Base-by-base conservation (phyloP, 805 yeast genomes). In the Candida ovalis region DNA sequence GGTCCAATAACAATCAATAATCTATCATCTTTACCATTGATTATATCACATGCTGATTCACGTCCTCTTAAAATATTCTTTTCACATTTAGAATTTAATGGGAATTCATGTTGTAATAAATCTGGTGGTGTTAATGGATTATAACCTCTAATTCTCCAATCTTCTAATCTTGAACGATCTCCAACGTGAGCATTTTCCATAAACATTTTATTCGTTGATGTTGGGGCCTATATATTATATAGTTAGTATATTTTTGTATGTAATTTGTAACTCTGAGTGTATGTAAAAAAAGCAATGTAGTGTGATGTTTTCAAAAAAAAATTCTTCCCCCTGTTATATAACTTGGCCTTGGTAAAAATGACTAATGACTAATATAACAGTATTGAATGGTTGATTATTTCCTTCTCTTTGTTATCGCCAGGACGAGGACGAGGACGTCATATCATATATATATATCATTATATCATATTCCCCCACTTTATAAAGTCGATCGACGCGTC, bases 81-180 rank as follows among this genome's bases (percentile, higher is more conserved):
- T 56, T 79, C 78, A 46, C 86, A 79, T 42, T 70, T 68, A 45
- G 74, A 77, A 32, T 85, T 73, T 42, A 89, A 78, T 38, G 88
- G 92, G 64, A 76, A 76, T 68, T 92, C 96, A 57, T 85, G 87
- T 70, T 91, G 97, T 37, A 92, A 78, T 48, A 91, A 76, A 63
- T 88, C 96, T 24, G 99, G 98, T 12, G 98, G 88, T n/a, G 95
- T 86, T 54, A 92, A 76, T 21, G 98, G 98, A 63, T 90, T 92
- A 77, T 92, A 92, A 37, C 97, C 98, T 39, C 79, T 73, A 59
- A 86, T 82, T 72, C 88, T 76, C 83, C 85, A 82, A 64, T 84
- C 89, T 68, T 84, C 89, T 62, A 84, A 65, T 53, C 92, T 79
- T 52, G 79, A 64, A 66, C 95, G 80, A 71, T 90, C 96, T 47